Evolutionary conservation across 2,329 filamentous ascomycete species (phyloP).

Genomic region (Metarhizium robertsii): DNA sequence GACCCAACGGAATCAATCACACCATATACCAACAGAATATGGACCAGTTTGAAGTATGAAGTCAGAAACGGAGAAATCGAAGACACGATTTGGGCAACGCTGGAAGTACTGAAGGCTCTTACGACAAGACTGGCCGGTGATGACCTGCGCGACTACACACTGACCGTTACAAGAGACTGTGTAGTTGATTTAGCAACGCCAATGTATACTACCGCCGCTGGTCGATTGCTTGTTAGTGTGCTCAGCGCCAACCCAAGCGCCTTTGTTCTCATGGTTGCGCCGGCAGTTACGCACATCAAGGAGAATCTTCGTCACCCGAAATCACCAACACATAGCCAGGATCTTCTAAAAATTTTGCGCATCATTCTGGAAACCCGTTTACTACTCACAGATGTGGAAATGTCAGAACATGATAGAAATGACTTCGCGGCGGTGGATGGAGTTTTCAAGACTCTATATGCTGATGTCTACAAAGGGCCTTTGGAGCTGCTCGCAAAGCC

Average conservation of each 20-base stretch:
- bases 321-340: conserved; percentile 39
- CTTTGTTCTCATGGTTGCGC: conserved; percentile 38
- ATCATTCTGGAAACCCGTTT: conserved; percentile 39
- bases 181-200: conserved; percentile 43
- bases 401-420: conserved; percentile 25
- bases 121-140: conserved; percentile 34
- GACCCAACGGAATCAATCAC: conserved; percentile 35
- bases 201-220: conserved; percentile 42
- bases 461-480: conserved; percentile 31
- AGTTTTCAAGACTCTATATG: conserved; percentile 32
- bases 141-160: conserved; percentile 35
- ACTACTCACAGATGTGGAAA: conserved; percentile 24
- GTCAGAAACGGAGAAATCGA: conserved; percentile 51
- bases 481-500: conserved; percentile 21
- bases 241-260: conserved; percentile 37
- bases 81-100: conserved; percentile 46
- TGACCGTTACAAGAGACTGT: conserved; percentile 42
- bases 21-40: conserved; percentile 42
- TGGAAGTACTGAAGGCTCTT: conserved; percentile 43
- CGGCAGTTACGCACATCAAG: conserved; percentile 38
- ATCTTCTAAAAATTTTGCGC: conserved; percentile 41
- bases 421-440: conserved; percentile 26
- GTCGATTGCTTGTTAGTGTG: conserved; percentile 41
- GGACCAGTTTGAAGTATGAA: conserved; percentile 54
- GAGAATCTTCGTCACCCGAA: conserved; percentile 41